phyloP scores from a whole-genome alignment of 2,329 filamentous ascomycete genomes.

The Fusarium pseudocircinatum region DNA sequence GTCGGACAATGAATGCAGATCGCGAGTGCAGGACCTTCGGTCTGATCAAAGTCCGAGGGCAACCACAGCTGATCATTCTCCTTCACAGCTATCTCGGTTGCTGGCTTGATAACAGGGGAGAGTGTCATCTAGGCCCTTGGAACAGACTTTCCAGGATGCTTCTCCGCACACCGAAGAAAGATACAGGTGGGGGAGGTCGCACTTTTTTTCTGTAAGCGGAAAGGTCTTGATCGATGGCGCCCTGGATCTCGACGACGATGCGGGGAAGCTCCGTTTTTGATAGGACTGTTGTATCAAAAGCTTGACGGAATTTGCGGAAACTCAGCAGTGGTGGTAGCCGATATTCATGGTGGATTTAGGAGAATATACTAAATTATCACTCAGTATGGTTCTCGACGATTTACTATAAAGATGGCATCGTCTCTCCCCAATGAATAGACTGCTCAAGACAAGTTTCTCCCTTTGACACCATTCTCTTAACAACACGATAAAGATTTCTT shows the following conservation, averaged over 20 bases:
- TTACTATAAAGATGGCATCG: not conserved
- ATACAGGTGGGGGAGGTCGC: not conserved
- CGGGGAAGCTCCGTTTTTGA: not conserved
- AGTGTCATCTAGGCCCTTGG: not conserved
- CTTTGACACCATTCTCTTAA: fast-evolving
- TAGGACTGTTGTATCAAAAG: not conserved
- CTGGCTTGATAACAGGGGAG: too few species aligned
- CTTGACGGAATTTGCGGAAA: not conserved
- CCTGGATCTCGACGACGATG: not conserved
- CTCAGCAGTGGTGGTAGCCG: not conserved
- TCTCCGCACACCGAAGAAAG: not conserved
- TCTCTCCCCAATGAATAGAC: not conserved
- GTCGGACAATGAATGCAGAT: not conserved
- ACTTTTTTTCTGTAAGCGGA: conserved; percentile 6
- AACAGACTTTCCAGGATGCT: not conserved
- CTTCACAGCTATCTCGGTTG: not conserved
- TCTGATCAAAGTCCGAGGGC: not conserved
- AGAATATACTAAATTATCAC: fast-evolving
- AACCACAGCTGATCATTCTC: not conserved
- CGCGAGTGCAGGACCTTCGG: not conserved
- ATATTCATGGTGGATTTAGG: fast-evolving
- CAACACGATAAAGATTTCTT: fast-evolving
- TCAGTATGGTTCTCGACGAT: fast-evolving
- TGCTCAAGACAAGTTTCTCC: not conserved
- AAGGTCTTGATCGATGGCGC: not conserved